phyloP scores from a whole-genome alignment of 208 protist genomes.

The Leishmania guyanensis region DNA sequence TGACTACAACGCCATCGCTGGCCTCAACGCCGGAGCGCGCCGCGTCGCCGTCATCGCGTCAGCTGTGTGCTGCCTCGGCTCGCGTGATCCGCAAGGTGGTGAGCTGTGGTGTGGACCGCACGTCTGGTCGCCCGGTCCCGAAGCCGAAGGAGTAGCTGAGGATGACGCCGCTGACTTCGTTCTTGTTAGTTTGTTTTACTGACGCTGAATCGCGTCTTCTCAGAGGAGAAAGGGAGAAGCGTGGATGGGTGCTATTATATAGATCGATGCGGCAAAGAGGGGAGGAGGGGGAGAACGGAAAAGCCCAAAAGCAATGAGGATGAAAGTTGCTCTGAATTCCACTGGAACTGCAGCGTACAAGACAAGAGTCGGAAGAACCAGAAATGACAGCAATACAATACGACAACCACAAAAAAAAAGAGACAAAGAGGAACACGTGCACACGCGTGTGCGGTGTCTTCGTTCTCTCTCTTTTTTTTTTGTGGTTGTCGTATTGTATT shows the following conservation, averaged over 20 bases:
- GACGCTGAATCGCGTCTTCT: not conserved
- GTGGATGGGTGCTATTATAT: not conserved
- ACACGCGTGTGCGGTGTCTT: not conserved
- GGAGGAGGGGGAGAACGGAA: not conserved
- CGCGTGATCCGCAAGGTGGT: constrained; percentile 32
- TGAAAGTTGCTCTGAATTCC: not conserved
- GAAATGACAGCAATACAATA: not conserved
- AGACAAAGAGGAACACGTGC: no score
- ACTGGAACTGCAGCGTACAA: not conserved
- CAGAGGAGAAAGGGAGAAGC: not conserved
- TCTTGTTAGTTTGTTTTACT: not conserved
- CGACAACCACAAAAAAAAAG: not conserved
- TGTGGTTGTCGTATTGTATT: not conserved
- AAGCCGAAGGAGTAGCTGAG: constrained; percentile 12
- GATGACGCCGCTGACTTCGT: not conserved
- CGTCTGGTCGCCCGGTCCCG: constrained; percentile 45
- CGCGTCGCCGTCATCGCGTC: not conserved
- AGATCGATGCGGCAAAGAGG: not conserved
- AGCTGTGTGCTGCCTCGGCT: not conserved
- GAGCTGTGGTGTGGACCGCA: constrained; percentile 48
- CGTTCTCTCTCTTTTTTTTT: not conserved
- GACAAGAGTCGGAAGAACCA: no score
- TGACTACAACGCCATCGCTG: not conserved
- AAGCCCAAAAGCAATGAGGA: not conserved
- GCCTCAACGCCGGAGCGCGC: constrained; percentile 11